Evolutionary conservation across 2,329 filamentous ascomycete species (phyloP).

Genomic region (Aspergillus eucalypticola): DNA sequence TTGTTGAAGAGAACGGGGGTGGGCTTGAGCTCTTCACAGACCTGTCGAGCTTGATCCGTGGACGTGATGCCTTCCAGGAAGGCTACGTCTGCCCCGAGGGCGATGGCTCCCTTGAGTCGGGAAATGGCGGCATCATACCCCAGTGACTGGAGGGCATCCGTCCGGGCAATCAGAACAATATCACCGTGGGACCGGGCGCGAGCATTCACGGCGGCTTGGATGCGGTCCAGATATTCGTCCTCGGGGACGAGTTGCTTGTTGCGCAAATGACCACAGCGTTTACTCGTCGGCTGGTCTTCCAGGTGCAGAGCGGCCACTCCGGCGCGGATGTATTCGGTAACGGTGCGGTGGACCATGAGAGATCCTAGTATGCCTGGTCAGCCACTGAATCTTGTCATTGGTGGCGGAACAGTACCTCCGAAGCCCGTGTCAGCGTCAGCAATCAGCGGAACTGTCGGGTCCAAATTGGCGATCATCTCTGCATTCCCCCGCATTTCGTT

Average conservation of each 20-base stretch:
- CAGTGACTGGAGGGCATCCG: slow-evolving; percentile 50
- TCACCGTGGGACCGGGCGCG: slow-evolving; percentile 48
- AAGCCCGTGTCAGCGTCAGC: slow-evolving; percentile 30
- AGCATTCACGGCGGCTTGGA: slow-evolving; percentile 58
- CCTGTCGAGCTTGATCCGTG: slow-evolving; percentile 11
- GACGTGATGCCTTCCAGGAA: slow-evolving; percentile 26
- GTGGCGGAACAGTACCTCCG: slow-evolving; percentile 11
- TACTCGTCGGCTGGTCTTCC: slow-evolving; percentile 62
- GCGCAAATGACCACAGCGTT: slow-evolving; percentile 65
- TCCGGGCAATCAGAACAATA: slow-evolving; percentile 66
- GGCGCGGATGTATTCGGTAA: slow-evolving; percentile 54
- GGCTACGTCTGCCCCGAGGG: slow-evolving; percentile 24
- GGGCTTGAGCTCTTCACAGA: neutral
- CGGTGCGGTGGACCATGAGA: slow-evolving; percentile 49
- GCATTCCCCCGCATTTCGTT: slow-evolving; percentile 49
- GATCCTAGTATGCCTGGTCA: neutral
- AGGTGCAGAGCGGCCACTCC: slow-evolving; percentile 63
- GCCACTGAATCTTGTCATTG: neutral
- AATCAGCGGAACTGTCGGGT: slow-evolving; percentile 24
- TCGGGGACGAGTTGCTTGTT: slow-evolving; percentile 61
- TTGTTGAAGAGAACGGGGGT: slow-evolving; percentile 3
- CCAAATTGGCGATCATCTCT: slow-evolving; percentile 50
- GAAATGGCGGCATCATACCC: slow-evolving; percentile 51
- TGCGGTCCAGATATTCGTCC: slow-evolving; percentile 56
- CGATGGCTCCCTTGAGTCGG: slow-evolving; percentile 53